phyloP scores from a whole-genome alignment of 78 protist species.

The Cyanophora paradoxa region DNA sequence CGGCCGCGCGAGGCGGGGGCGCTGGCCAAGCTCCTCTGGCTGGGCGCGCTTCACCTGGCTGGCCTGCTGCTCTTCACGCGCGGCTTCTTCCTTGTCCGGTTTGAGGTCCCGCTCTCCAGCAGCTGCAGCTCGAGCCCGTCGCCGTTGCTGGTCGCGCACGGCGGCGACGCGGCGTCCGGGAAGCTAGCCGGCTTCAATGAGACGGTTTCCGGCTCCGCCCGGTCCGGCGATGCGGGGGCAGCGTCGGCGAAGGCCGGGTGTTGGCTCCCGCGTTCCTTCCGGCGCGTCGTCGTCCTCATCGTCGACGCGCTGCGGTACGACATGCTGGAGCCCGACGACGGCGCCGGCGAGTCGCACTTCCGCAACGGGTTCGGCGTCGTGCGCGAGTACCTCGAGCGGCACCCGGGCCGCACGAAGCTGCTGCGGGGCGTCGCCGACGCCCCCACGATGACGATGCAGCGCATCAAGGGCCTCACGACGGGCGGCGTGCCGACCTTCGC shows the following conservation, averaged over 20 bases:
- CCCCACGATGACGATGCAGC: conserved; percentile 92
- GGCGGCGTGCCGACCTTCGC: conserved; percentile 92
- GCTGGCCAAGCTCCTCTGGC: no score
- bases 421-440: conserved; percentile 74
- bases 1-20: no score
- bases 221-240: no score
- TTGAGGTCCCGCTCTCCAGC: neutral
- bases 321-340: neutral
- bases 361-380: neutral
- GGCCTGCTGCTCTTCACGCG: neutral
- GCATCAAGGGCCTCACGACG: conserved; percentile 68
- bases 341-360: neutral
- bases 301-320: conserved; percentile 57
- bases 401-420: conserved; percentile 20
- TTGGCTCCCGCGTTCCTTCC: neutral
- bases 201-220: neutral
- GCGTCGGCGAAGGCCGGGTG: neutral
- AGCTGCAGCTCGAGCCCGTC: neutral
- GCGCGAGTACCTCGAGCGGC: neutral
- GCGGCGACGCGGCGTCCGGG: neutral
- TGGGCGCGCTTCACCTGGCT: neutral
- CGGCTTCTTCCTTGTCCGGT: conserved; percentile 16
- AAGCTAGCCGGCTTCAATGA: neutral
- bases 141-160: neutral
- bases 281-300: conserved; percentile 16